phyloP scores from a whole-genome alignment of 73 alveolate genomes.

The Paraurostyla sp. region DNA sequence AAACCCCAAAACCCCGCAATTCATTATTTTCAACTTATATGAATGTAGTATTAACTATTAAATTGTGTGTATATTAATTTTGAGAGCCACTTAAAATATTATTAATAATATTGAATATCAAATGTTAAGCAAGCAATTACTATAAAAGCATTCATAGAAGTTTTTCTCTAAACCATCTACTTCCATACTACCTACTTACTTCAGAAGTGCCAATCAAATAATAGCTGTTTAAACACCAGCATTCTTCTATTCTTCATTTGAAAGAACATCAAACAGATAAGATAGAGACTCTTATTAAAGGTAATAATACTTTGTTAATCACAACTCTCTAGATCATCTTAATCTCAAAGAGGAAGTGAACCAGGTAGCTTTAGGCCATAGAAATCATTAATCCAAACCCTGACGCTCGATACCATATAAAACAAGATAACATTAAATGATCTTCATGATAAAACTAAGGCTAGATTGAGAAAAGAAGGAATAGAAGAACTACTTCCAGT shows the following conservation, averaged over 20 bases:
- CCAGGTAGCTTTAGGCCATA: background rate
- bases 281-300: background rate
- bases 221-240: no score
- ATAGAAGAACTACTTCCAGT: constrained; percentile 73
- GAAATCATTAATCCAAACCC: background rate
- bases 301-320: background rate
- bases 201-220: no score
- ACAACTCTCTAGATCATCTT: background rate
- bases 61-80: background rate
- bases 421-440: background rate
- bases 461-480: constrained; percentile 63
- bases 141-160: no score
- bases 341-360: background rate
- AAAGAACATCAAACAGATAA: no score
- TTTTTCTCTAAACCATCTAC: no score
- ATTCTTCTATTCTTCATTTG: no score
- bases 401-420: background rate
- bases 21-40: background rate
- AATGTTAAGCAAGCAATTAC: background rate
- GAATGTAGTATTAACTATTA: background rate
- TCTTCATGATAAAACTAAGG: constrained; percentile 26
- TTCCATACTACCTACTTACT: no score
- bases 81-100: constrained; percentile 10
- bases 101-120: background rate
- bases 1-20: constrained; percentile 39